A percentile compares a stretch with the other conserved stretches of the same genome.
These are phyloP conservation scores for Zalaria sp. DNA, from an alignment of 2,329 filamentous ascomycete genomes.

Conservation along the genomic window DNA sequence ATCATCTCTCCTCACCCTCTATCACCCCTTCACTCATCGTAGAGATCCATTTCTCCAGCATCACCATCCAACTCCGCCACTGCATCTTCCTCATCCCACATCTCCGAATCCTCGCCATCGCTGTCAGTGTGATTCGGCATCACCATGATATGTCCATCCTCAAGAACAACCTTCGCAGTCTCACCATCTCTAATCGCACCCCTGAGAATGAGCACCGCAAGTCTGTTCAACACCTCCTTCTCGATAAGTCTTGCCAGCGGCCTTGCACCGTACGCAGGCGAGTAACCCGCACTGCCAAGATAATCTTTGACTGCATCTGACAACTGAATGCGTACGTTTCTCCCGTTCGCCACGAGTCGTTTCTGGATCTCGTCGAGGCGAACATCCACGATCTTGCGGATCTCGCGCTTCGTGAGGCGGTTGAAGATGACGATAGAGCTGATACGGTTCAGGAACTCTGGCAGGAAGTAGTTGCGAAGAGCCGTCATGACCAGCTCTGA, in stretches of 20 bases:
- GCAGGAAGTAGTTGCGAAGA: slow-evolving; percentile 89
- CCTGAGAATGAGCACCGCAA: slow-evolving; percentile 82
- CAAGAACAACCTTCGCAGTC: slow-evolving; percentile 61
- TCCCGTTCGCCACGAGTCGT: slow-evolving; percentile 69
- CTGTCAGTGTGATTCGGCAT: slow-evolving; percentile 67
- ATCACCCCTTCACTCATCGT: slow-evolving; percentile 31
- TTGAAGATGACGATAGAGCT: slow-evolving; percentile 97
- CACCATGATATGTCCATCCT: slow-evolving; percentile 67
- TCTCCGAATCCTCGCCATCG: slow-evolving; percentile 47
- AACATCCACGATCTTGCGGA: slow-evolving; percentile 89
- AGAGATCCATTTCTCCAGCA: slow-evolving; percentile 47
- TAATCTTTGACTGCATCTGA: slow-evolving; percentile 83
- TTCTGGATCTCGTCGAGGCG: slow-evolving; percentile 81
- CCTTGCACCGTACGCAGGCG: slow-evolving; percentile 84
- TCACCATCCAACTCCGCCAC: slow-evolving; percentile 48
- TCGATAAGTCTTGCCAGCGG: slow-evolving; percentile 84
- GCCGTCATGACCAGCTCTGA: slow-evolving; percentile 81
- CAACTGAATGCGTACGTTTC: slow-evolving; percentile 74
- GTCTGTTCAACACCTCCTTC: slow-evolving; percentile 86
- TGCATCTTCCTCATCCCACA: slow-evolving; percentile 63
- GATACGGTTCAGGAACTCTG: slow-evolving; percentile 97
- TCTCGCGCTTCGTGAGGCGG: slow-evolving; percentile 76
- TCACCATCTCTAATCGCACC: slow-evolving; percentile 80
- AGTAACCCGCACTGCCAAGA: slow-evolving; percentile 81
- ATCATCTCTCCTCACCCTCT: neutral